These are phyloP conservation scores for Ogataea hybrid DNA, from an alignment of 1,139 yeast genomes.

Conservation along the genomic window DNA sequence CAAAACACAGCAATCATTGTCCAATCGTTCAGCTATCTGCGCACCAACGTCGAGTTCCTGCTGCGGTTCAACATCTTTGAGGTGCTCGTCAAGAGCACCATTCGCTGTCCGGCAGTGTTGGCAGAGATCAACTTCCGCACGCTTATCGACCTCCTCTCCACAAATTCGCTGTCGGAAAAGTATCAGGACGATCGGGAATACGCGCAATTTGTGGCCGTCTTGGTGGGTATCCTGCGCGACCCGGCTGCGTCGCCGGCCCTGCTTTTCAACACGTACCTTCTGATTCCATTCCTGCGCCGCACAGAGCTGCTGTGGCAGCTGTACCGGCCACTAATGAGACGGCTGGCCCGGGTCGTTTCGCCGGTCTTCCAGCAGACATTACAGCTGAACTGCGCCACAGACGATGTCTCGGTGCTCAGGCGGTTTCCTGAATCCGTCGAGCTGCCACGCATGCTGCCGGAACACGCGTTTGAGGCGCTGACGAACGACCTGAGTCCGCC, in stretches of 20 bases:
- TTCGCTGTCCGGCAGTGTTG: conserved; percentile 17
- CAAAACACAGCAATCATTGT: conserved; percentile 28
- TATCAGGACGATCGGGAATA: conserved; percentile 16
- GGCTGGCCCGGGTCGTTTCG: conserved; percentile 22
- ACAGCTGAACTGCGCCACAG: conserved; percentile 15
- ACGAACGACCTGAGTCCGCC: conserved; percentile 31
- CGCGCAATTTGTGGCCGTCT: conserved; percentile 14
- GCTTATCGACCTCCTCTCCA: conserved; percentile 28
- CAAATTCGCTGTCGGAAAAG: conserved; percentile 19
- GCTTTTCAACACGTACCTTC: conserved; percentile 25
- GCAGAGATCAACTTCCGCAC: conserved; percentile 25
- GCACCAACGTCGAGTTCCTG: conserved; percentile 22
- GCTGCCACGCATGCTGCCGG: conserved; percentile 30
- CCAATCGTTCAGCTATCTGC: conserved; percentile 32
- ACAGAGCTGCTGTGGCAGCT: conserved; percentile 16
- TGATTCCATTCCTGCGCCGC: conserved; percentile 31
- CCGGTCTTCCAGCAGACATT: conserved; percentile 23
- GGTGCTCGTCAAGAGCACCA: conserved; percentile 25
- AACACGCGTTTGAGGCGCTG: conserved; percentile 14
- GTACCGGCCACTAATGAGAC: conserved; percentile 25
- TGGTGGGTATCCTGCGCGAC: conserved; percentile 16
- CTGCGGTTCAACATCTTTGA: conserved; percentile 19
- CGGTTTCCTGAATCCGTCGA: conserved; percentile 20
- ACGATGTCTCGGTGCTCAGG: conserved; percentile 19
- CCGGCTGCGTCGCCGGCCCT: conserved; percentile 9